A percentile compares a stretch with the other conserved stretches of the same genome.
Evolutionary conservation across 352 stramenopile species (phyloP).

Genomic region (Phytophthora sansomeana): DNA sequence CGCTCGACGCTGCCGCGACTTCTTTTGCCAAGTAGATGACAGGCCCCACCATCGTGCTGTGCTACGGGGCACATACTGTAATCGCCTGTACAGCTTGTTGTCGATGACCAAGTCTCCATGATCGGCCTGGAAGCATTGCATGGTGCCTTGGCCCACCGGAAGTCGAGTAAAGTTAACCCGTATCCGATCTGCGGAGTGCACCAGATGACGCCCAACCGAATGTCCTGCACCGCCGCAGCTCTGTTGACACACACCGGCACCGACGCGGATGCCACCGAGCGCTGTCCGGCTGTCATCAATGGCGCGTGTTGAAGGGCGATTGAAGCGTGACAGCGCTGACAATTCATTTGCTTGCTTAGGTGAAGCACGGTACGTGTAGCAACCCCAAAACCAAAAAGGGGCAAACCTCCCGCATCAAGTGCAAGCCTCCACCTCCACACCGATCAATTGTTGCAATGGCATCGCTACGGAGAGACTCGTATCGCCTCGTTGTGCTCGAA

Average conservation of each 20-base stretch:
- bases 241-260: constrained; percentile 6
- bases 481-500: background rate
- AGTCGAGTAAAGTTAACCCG: background rate
- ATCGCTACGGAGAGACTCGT: constrained; percentile 13
- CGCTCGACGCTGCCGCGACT: background rate
- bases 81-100: no score
- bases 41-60: constrained; percentile 9
- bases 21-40: constrained; percentile 23
- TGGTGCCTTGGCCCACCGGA: constrained; percentile 11
- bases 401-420: constrained; percentile 24
- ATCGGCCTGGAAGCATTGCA: constrained; percentile 3
- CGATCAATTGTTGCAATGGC: constrained; percentile 24
- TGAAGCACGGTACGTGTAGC: constrained; percentile 9
- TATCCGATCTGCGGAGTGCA: constrained; percentile 12
- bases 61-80: no score
- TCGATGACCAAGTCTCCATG: constrained; percentile 14
- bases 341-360: constrained; percentile 47
- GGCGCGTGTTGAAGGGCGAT: constrained; percentile 35
- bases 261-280: constrained; percentile 1
- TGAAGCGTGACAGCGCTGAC: constrained; percentile 25
- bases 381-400: constrained; percentile 18
- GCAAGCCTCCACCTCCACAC: constrained; percentile 4
- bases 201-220: constrained; percentile 27
- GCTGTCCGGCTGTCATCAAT: constrained; percentile 25
- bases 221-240: constrained; percentile 21